Evolutionary conservation across 257 asterid species (phyloP), one percentile per base, ranked within the genome.

Genomic region (Penstemon newberryi): DNA sequence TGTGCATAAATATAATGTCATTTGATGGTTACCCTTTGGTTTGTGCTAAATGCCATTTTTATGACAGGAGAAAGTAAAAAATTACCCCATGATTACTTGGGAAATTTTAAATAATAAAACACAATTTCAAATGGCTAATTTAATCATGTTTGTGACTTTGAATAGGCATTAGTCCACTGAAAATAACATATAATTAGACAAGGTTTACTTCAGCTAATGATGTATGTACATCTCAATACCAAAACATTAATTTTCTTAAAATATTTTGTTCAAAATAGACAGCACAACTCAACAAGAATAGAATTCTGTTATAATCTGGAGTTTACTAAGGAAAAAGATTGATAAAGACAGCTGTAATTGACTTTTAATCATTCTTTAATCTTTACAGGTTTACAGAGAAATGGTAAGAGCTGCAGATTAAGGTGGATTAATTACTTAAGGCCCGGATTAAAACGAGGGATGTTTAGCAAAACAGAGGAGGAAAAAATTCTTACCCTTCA

Each of bases 391-490:
- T 72, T 91, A 45, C 86, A 89, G n/a, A 87, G 98, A 62, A 89
- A 77, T 66, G 98, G 96, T 25, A 91, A 91, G 83, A 91, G 98
- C 78, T 87, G 98, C 80, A 80, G 98, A 62, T 71, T 91, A 44
- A 81, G 98, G 69, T 91, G 98, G 98, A 82, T 89, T 73, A 91
- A 91, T 75, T 91, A 91, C 65, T 65, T 91, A 40, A 61, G 98
- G 74, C 96, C 98, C 0, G 98, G 98, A 46, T 44, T 91, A 71
- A 91, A 91, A 54, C 81, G 89, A 57, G 98, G 90, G 55, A 67
- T 81, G 36, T 89, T 89, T 78, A 80, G 76, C 70, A 3, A 40
- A 9, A 83, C 85, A 11, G 98, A 91, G 79, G 92, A 87, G 75
- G 84, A 84, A 49, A 69, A 46, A 33, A 77, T 91, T 56, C 51